phyloP scores from a whole-genome alignment of 352 stramenopile species.

The Phytophthora melonis region DNA sequence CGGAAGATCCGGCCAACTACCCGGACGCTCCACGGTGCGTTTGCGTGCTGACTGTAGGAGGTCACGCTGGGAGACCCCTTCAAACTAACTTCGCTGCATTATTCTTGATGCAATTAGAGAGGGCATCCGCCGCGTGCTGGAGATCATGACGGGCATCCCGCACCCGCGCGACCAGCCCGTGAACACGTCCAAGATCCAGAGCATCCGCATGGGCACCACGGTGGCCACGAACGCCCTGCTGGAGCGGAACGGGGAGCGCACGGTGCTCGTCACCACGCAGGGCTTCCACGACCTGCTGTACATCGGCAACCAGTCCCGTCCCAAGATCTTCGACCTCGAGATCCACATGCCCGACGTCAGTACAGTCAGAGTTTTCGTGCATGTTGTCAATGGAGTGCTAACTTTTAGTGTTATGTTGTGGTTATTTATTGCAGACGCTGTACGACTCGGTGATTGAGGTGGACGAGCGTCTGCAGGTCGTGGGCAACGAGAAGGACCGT shows the following conservation, averaged over 20 bases:
- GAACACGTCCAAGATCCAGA: conserved; percentile 93
- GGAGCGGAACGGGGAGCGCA: conserved; percentile 96
- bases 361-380: neutral
- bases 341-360: conserved; percentile 91
- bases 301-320: conserved; percentile 98
- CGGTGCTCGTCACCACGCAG: conserved; percentile 95
- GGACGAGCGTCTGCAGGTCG: conserved; percentile 96
- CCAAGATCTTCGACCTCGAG: conserved; percentile 97
- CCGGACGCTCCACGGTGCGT: conserved; percentile 94
- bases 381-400: neutral
- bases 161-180: conserved; percentile 89
- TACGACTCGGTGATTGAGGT: conserved; percentile 98
- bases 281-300: conserved; percentile 97
- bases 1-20: conserved; percentile 98
- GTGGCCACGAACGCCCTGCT: conserved; percentile 99
- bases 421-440: conserved; percentile 75
- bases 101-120: conserved; percentile 52
- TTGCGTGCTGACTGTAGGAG: neutral
- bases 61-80: neutral
- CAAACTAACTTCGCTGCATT: neutral
- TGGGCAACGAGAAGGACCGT: conserved; percentile 73
- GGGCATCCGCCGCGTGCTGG: conserved; percentile 95
- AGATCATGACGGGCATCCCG: conserved; percentile 91
- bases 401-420: neutral
- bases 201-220: conserved; percentile 99